Base-by-base conservation (phyloP, 345 rosid species). In the Syzygium grande region DNA sequence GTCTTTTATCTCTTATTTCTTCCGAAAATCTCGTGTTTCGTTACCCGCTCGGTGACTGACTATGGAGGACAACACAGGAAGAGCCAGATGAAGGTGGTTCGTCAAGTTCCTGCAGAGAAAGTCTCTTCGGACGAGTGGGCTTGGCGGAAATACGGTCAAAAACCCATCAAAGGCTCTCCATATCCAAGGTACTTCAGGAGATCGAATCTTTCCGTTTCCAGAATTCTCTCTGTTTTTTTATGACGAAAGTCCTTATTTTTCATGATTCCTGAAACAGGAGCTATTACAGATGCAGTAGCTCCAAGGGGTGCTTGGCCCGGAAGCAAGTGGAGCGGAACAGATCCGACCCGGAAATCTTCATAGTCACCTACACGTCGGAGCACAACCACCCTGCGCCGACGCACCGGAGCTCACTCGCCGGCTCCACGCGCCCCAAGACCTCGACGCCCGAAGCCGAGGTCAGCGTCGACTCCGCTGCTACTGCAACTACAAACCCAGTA, bases 101-200 rank as follows among this genome's bases (percentile, higher is more conserved):
- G 98, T 85, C 96, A 97, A 77, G 97, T 97, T 41, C 96, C 98
- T 85, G 97, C 92, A 19, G 98, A 95, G 63, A 92, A 92, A 86
- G 91, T 97, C 25, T 93, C 97, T 91, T 92, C 98, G 51, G 99
- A 97, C 89, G 94, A 94, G 85, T 97, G 99, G 99, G 97, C 99
- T 29, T 97, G 99, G 99, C 92, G 99, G 59, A 97, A 97, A 91
- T 97, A 97, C 87, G 99, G 99, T 51, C 99, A 97, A 68, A 97
- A 97, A 91, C 99, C 99, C 92, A 97, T 97, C 92, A 97, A 97
- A 91, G 99, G 99, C 84, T 97, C 99, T 46, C 99, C 99, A 46
- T 95, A 94, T 91, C 98, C 99, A 84, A 95, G 98, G 99, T 94
- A 38, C 34, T 23, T 84, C 3, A 41, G 63, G 17, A 84, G 61